Evolutionary conservation across 305 asterid species (phyloP).

Genomic region (Solanum chacoense): DNA sequence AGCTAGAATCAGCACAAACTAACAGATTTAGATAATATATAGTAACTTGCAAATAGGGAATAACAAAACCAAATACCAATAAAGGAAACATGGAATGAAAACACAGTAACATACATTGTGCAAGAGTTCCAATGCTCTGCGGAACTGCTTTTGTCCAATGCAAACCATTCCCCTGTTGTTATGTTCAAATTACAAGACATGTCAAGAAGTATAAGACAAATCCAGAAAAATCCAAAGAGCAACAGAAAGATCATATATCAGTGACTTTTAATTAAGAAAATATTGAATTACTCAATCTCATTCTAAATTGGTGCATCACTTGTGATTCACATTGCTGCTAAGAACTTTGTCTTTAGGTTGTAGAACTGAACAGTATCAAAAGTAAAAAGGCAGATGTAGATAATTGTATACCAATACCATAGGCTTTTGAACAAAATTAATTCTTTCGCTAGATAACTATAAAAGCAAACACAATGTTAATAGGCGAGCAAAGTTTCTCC

Average conservation of each 20-base stretch:
- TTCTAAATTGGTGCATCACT: not conserved
- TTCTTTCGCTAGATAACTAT: not conserved
- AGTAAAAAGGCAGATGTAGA: not conserved
- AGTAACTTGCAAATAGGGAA: not conserved
- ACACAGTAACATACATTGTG: conserved; percentile 53
- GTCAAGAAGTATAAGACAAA: conserved; percentile 1
- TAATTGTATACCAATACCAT: not conserved
- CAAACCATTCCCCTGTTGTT: conserved; percentile 80
- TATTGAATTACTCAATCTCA: not conserved
- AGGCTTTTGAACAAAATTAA: not conserved
- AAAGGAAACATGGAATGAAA: not conserved
- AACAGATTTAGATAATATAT: not conserved
- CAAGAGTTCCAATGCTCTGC: conserved; percentile 77
- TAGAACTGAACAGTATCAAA: not conserved
- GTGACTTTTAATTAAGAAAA: not conserved
- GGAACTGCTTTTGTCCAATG: conserved; percentile 78
- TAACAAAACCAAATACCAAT: not conserved
- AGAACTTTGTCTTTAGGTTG: not conserved
- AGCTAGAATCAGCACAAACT: conserved; percentile 3
- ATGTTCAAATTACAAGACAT: conserved; percentile 16
- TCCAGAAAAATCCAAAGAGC: not conserved
- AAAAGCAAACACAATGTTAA: not conserved
- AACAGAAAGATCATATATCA: not conserved
- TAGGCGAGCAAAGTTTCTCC: not conserved
- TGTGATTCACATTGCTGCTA: not conserved